A percentile compares a stretch with the other conserved stretches of the same genome.
phyloP scores from a whole-genome alignment of 495 filamentous ascomycete species.

The Talaromyces ruber region DNA sequence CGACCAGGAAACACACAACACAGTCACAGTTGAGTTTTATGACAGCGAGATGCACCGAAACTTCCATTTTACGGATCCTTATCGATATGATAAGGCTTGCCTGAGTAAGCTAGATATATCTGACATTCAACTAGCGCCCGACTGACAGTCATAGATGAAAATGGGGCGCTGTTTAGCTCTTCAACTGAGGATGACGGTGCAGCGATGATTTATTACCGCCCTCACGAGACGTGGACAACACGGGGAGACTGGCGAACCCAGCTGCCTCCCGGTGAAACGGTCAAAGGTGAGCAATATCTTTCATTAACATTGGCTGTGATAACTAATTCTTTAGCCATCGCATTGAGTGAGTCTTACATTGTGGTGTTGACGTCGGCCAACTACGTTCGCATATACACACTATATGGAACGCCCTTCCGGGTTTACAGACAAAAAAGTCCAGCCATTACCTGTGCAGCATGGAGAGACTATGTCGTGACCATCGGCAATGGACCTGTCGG shows the following conservation, averaged over 20 bases:
- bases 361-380: conserved; percentile 75
- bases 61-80: conserved; percentile 94
- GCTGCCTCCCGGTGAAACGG: conserved; percentile 70
- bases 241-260: conserved; percentile 84
- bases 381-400: conserved; percentile 86
- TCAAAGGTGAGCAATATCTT: conserved; percentile 40
- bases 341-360: conserved; percentile 85
- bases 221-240: conserved; percentile 93
- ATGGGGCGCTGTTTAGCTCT: conserved; percentile 72
- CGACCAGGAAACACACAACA: conserved; percentile 89
- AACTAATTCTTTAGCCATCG: conserved; percentile 50
- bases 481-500: conserved; percentile 85
- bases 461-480: conserved; percentile 88
- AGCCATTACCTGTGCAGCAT: conserved; percentile 84
- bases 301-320: neutral
- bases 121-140: neutral
- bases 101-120: conserved; percentile 36
- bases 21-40: conserved; percentile 95
- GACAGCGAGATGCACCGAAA: conserved; percentile 84
- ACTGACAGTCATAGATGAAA: conserved; percentile 47
- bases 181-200: conserved; percentile 59
- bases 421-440: conserved; percentile 90
- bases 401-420: conserved; percentile 82
- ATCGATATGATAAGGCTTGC: conserved; percentile 93
- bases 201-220: conserved; percentile 89